Evolutionary conservation across 1,139 yeast species (phyloP).

Genomic region (Blastobotrys malaysiensis): DNA sequence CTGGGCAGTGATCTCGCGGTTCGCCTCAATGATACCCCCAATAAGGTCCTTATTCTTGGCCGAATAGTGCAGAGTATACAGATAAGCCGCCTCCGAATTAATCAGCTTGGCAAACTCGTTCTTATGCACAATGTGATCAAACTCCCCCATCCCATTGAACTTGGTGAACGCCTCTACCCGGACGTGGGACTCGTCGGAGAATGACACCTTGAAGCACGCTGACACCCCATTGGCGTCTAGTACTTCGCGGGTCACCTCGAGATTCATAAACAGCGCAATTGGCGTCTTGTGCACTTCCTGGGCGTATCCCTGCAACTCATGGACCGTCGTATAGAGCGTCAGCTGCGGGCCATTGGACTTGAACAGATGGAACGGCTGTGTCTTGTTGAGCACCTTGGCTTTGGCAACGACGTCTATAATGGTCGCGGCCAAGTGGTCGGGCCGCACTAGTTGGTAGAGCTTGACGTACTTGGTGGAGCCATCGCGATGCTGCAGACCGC

Average conservation of each 20-base stretch:
- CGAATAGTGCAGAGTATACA: conserved; percentile 31
- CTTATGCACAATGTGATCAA: conserved; percentile 24
- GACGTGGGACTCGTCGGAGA: conserved; percentile 27
- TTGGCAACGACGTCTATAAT: conserved; percentile 67
- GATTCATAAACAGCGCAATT: conserved; percentile 61
- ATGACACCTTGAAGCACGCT: conserved; percentile 45
- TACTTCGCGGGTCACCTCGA: conserved; percentile 33
- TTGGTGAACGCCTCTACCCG: conserved; percentile 23
- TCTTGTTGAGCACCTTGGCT: conserved; percentile 71
- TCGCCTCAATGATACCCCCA: conserved; percentile 24
- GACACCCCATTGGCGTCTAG: conserved; percentile 39
- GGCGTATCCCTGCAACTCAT: conserved; percentile 54
- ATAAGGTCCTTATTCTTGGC: conserved; percentile 28
- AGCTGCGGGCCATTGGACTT: conserved; percentile 40
- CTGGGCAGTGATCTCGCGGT: conserved; percentile 21
- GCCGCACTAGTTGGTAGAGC: conserved; percentile 33
- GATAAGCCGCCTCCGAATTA: conserved; percentile 29
- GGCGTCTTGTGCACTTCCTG: conserved; percentile 50
- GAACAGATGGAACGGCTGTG: conserved; percentile 83
- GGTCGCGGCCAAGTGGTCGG: conserved; percentile 36
- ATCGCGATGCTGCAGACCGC: conserved; percentile 4
- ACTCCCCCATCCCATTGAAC: conserved; percentile 25
- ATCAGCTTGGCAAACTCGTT: conserved; percentile 26
- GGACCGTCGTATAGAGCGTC: conserved; percentile 71
- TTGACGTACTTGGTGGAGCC: conserved; percentile 17